Conservation (phyloP, 305 asterid species). For the Fraxinus angustifolia region DNA sequence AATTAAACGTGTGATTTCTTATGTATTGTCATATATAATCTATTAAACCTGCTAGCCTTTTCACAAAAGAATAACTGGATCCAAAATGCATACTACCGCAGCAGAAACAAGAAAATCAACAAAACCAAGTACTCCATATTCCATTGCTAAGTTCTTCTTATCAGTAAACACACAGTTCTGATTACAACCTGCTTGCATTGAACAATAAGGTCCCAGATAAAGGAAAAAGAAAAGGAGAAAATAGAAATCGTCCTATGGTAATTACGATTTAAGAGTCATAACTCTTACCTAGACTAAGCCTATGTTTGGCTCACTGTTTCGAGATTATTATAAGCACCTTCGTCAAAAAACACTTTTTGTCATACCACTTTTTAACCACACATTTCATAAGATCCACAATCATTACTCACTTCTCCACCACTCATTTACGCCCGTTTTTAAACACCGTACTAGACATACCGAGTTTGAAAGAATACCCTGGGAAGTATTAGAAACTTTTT, state of each 20-base stretch:
- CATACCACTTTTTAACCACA: not conserved
- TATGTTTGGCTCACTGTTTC: not conserved
- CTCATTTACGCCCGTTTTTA: not conserved
- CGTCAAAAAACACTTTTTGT: not conserved
- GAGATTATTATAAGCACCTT: not conserved
- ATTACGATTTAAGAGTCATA: not conserved
- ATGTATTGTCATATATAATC: not conserved
- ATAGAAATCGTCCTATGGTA: not conserved
- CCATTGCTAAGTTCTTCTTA: not conserved
- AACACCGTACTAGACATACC: not conserved
- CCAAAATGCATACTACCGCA: not conserved
- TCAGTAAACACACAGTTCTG: not conserved
- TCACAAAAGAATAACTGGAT: not conserved
- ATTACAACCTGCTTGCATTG: not conserved
- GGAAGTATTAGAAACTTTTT: not conserved
- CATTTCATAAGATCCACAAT: not conserved
- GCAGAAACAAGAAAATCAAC: not conserved
- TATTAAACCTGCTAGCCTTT: not conserved
- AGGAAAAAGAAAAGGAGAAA: not conserved
- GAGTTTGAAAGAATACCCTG: not conserved
- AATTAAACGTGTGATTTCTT: not conserved
- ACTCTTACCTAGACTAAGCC: not conserved
- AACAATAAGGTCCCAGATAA: not conserved
- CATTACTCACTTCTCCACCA: not conserved
- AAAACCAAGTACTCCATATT: not conserved